phyloP scores from a whole-genome alignment of 345 rosid species.

The Salix exigua region DNA sequence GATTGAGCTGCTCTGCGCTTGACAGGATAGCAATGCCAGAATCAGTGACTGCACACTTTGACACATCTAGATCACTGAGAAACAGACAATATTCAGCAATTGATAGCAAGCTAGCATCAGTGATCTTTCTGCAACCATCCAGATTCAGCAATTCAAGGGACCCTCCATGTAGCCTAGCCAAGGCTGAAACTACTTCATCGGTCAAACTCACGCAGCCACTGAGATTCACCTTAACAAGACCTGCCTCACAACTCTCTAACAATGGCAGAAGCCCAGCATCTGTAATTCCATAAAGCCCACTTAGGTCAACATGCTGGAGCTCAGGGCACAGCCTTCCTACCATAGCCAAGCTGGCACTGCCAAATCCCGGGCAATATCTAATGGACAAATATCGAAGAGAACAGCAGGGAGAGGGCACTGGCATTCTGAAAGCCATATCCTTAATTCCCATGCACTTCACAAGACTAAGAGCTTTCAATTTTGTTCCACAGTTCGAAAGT shows the following conservation, averaged over 20 bases:
- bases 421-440: constrained; percentile 33
- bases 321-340: constrained; percentile 61
- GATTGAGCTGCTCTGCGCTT: constrained; percentile 45
- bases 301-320: constrained; percentile 59
- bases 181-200: constrained; percentile 48
- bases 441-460: constrained; percentile 63
- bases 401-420: constrained; percentile 31
- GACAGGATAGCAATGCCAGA: constrained; percentile 58
- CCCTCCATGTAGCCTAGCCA: constrained; percentile 58
- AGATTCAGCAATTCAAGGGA: constrained; percentile 73
- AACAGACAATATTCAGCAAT: constrained; percentile 67
- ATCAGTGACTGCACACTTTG: constrained; percentile 64
- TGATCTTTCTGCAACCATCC: constrained; percentile 65
- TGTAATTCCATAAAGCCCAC: constrained; percentile 51
- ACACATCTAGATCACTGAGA: constrained; percentile 73
- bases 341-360: constrained; percentile 49
- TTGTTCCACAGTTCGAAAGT: constrained; percentile 44
- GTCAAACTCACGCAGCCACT: constrained; percentile 72
- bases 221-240: constrained; percentile 74
- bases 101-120: constrained; percentile 57
- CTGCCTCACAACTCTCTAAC: constrained; percentile 47
- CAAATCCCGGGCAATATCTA: constrained; percentile 64
- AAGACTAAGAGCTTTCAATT: constrained; percentile 49
- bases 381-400: constrained; percentile 56
- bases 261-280: constrained; percentile 62